Conservation (phyloP, 2,329 filamentous ascomycete genomes). For the Trichoderma arundinaceum region DNA sequence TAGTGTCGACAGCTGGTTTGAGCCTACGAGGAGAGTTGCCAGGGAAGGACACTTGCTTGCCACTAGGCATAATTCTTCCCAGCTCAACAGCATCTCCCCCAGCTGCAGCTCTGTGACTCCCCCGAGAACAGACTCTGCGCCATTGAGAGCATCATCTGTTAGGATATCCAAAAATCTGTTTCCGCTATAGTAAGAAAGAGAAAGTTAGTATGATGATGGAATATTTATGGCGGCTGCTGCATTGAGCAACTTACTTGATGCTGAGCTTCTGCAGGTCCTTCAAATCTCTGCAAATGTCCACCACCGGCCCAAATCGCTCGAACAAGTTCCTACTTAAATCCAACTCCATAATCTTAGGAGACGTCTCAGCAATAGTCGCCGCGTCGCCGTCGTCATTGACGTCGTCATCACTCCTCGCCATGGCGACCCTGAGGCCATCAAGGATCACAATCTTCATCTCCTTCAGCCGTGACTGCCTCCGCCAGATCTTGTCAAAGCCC, state of each 20-base stretch:
- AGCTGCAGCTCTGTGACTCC: slow-evolving; percentile 66
- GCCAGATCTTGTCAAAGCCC: slow-evolving; percentile 90
- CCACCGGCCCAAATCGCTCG: slow-evolving; percentile 68
- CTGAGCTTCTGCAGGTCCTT: slow-evolving; percentile 69
- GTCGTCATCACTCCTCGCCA: slow-evolving; percentile 42
- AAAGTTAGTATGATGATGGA: neutral
- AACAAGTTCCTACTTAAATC: slow-evolving; percentile 88
- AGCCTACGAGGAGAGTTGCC: slow-evolving; percentile 56
- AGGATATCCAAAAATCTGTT: slow-evolving; percentile 68
- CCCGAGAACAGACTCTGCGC: slow-evolving; percentile 51
- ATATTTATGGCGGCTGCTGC: neutral
- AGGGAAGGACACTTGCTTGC: slow-evolving; percentile 60
- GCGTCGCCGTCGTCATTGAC: slow-evolving; percentile 40
- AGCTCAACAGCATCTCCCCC: slow-evolving; percentile 69
- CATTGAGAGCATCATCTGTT: slow-evolving; percentile 40
- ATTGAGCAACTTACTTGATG: slow-evolving; percentile 75
- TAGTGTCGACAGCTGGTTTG: slow-evolving; percentile 64
- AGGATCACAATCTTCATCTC: slow-evolving; percentile 83
- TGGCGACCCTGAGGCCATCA: slow-evolving; percentile 71
- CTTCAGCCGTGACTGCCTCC: slow-evolving; percentile 75
- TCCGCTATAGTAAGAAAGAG: slow-evolving; percentile 57
- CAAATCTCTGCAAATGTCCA: slow-evolving; percentile 73
- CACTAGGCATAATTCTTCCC: slow-evolving; percentile 66
- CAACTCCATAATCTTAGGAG: slow-evolving; percentile 74
- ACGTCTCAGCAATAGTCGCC: slow-evolving; percentile 55